Percentiles rank a stretch among this genome's conserved stretches.
Evolutionary conservation across 2,329 filamentous ascomycete genomes (phyloP).

Genomic region (Ceratocystis cubensis): DNA sequence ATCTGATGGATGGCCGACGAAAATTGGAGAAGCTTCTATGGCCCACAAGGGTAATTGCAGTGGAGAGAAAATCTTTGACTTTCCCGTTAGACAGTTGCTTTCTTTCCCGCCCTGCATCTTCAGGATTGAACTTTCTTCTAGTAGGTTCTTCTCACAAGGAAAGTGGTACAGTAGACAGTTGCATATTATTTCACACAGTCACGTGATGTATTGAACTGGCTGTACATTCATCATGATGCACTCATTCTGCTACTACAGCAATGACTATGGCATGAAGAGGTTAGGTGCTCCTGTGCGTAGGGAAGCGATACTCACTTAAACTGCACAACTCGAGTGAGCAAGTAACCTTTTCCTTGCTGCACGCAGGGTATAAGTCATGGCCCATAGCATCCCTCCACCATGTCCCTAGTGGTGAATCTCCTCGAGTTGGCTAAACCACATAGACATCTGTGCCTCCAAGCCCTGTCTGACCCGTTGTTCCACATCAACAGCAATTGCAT

Average conservation of each 20-base stretch:
- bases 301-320: no score
- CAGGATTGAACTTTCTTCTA: neutral
- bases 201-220: neutral
- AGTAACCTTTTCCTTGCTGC: neutral
- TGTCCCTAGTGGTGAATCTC: neutral
- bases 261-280: no score
- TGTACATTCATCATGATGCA: neutral
- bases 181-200: neutral
- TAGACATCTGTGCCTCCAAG: conserved; percentile 1
- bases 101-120: neutral
- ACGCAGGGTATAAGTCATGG: neutral
- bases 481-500: neutral
- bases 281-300: no score
- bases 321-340: neutral
- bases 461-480: neutral
- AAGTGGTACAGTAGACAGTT: neutral
- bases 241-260: no score
- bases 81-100: neutral
- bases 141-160: neutral
- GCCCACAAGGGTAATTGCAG: conserved; percentile 8
- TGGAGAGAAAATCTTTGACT: neutral
- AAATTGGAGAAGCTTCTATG: conserved; percentile 24
- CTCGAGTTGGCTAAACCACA: neutral
- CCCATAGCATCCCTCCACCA: neutral
- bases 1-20: conserved; percentile 14